Evolutionary conservation across 306 rosid species (phyloP), one percentile per base, ranked within the genome.

Genomic region (Morella rubra): DNA sequence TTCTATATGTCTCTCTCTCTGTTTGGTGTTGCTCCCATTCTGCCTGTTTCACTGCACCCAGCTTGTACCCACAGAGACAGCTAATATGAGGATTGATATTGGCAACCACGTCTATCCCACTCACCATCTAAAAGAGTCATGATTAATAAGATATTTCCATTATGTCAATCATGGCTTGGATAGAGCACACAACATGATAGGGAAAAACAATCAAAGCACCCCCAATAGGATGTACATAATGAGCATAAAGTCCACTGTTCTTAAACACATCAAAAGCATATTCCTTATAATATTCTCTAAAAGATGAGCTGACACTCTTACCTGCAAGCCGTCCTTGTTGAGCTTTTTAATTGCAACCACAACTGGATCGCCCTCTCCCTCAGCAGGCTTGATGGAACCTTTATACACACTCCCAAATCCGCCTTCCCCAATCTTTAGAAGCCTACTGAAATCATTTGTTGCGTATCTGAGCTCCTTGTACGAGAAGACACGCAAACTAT

Each of bases 331-430:
- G 78, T 90, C 84, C 32, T 73, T 73, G 79, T 91, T 87, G 24
- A 90, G 92, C 81, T 86, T 90, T 82, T 93, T 93, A 79, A 93
- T 87, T 55, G 97, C 98, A 74, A 90, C 97, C 5, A 68, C 24
- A 37, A 90, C 18, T n/a, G 81, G 62, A 20, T 82, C 86, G 1
- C 88, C 93, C 71, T 83, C 86, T 69, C 83, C 91, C 69, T 79
- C 85, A 82, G 74, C 78, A 73, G 93, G 87, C 77, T 86, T 84
- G 70, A 91, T 89, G 76, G 91, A 88, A 60, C 89, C 96, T 83
- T 87, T 91, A 73, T 80, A 93, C 0, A 93, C 98, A 77, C 85
- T 89, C 49, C 98, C 97, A 80, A 93, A 93, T 74, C 98, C 98
- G 49, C 98, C 98, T 86, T 93, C 96, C 14, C 98, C 97, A 22